These are phyloP conservation scores for Corynespora cassiicola DNA, from an alignment of 2,329 filamentous ascomycete genomes.

Conservation along the genomic window DNA sequence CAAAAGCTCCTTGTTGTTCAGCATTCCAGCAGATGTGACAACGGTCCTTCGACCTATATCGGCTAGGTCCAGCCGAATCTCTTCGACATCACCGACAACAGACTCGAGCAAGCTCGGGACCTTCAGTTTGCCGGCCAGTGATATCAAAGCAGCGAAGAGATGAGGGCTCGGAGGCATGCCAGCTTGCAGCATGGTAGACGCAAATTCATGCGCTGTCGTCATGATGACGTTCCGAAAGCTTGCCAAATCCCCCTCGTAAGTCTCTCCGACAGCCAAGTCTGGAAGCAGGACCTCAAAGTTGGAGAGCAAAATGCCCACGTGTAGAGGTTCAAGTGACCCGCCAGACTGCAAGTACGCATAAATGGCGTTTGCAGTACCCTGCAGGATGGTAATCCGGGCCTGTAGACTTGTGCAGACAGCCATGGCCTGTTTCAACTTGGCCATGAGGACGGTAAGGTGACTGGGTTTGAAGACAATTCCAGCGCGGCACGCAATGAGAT, in stretches of 20 bases:
- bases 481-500: slow-evolving; percentile 56
- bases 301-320: slow-evolving; percentile 47
- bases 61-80: slow-evolving; percentile 23
- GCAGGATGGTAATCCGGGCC: slow-evolving; percentile 33
- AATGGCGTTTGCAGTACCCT: slow-evolving; percentile 50
- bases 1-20: slow-evolving; percentile 29
- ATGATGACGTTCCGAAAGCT: slow-evolving; percentile 30
- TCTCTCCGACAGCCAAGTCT: slow-evolving; percentile 16
- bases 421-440: slow-evolving; percentile 35
- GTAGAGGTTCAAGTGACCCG: slow-evolving; percentile 40
- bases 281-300: slow-evolving; percentile 38
- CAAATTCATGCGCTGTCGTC: slow-evolving; percentile 27
- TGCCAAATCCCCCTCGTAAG: slow-evolving; percentile 23
- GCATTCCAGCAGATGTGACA: slow-evolving; percentile 36
- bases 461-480: slow-evolving; percentile 43
- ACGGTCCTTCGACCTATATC: slow-evolving; percentile 27
- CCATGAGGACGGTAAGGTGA: slow-evolving; percentile 41
- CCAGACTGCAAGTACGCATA: slow-evolving; percentile 52
- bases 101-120: slow-evolving; percentile 30
- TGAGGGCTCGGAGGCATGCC: slow-evolving; percentile 28
- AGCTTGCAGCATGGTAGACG: slow-evolving; percentile 33
- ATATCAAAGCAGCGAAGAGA: slow-evolving; percentile 35
- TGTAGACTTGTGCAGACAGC: slow-evolving; percentile 16
- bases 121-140: slow-evolving; percentile 32
- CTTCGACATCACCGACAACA: slow-evolving; percentile 31